Evolutionary conservation across 2,329 filamentous ascomycete species (phyloP).

Genomic region (Ophiostoma novo-ulmi): DNA sequence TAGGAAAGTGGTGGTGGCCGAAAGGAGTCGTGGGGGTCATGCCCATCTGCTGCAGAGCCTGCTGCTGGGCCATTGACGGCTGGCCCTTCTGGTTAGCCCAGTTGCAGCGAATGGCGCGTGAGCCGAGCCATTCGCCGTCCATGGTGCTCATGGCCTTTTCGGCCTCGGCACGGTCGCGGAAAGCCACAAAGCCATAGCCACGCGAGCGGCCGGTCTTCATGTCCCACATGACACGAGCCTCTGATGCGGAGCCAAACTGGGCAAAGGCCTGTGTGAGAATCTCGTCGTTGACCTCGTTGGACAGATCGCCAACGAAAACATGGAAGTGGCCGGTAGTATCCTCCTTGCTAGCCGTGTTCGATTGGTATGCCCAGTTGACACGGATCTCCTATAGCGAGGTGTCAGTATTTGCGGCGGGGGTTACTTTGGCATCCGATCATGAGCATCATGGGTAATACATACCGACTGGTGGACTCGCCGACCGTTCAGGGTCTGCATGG

Average conservation of each 20-base stretch:
- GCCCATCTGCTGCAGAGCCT: constrained; percentile 94
- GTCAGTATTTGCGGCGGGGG: neutral
- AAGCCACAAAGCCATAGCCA: constrained; percentile 96
- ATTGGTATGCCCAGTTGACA: constrained; percentile 99
- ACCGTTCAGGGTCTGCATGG: constrained; percentile 95
- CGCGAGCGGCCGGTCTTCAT: constrained; percentile 99
- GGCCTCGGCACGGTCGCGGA: constrained; percentile 86
- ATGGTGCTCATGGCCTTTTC: constrained; percentile 96
- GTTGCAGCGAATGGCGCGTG: constrained; percentile 96
- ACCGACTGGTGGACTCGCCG: constrained; percentile 93
- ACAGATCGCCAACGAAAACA: constrained; percentile 96
- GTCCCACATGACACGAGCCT: constrained; percentile 99
- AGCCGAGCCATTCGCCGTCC: constrained; percentile 99
- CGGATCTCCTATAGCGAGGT: constrained; percentile 73
- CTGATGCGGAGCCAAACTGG: constrained; percentile 90
- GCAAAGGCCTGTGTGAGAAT: constrained; percentile 90
- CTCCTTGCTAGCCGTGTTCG: constrained; percentile 89
- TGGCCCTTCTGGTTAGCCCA: constrained; percentile 99
- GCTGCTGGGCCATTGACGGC: constrained; percentile 94
- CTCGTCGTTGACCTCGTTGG: constrained; percentile 98
- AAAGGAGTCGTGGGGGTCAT: constrained; percentile 97
- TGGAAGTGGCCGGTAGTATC: constrained; percentile 98
- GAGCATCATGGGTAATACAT: constrained; percentile 37
- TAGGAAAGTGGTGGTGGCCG: constrained; percentile 95
- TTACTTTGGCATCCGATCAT: neutral